phyloP scores from a whole-genome alignment of 2,329 filamentous ascomycete species.

The Diaporthe destruens region DNA sequence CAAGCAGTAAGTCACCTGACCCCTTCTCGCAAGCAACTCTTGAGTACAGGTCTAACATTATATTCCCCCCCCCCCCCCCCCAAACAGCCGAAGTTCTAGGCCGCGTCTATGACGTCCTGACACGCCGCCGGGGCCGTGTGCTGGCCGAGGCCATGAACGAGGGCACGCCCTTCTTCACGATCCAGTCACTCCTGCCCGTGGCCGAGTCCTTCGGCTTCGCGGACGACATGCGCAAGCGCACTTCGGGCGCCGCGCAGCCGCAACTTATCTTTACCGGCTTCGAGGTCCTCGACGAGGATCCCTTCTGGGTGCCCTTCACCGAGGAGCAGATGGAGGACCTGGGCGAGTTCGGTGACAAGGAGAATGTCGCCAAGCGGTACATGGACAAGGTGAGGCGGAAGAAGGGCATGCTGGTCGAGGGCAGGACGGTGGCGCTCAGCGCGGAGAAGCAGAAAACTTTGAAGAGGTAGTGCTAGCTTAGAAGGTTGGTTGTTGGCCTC shows the following conservation, averaged over 20 bases:
- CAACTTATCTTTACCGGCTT: slow-evolving; percentile 95
- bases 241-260: slow-evolving; percentile 88
- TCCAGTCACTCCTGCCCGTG: slow-evolving; percentile 87
- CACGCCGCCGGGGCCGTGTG: slow-evolving; percentile 88
- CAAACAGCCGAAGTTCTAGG: slow-evolving; percentile 87
- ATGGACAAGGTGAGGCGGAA: slow-evolving; percentile 88
- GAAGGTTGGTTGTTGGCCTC: not conserved
- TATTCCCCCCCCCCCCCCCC: slow-evolving; percentile 39
- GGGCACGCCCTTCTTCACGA: slow-evolving; percentile 96
- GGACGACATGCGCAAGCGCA: slow-evolving; percentile 96
- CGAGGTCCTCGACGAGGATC: slow-evolving; percentile 93
- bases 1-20: slow-evolving; percentile 74
- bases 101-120: slow-evolving; percentile 97
- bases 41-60: slow-evolving; percentile 38
- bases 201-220: slow-evolving; percentile 96
- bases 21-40: not conserved
- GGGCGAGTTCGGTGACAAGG: slow-evolving; percentile 90
- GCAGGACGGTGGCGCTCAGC: slow-evolving; percentile 81
- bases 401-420: slow-evolving; percentile 90
- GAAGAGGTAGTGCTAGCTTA: slow-evolving; percentile 62
- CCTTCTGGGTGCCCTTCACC: slow-evolving; percentile 96
- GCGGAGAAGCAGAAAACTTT: slow-evolving; percentile 90
- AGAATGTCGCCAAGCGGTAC: slow-evolving; percentile 97
- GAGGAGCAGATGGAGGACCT: slow-evolving; percentile 97
- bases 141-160: slow-evolving; percentile 93